Conservation (phyloP, 371 early-diverging fungal species). For the Chytridium lagenaria region DNA sequence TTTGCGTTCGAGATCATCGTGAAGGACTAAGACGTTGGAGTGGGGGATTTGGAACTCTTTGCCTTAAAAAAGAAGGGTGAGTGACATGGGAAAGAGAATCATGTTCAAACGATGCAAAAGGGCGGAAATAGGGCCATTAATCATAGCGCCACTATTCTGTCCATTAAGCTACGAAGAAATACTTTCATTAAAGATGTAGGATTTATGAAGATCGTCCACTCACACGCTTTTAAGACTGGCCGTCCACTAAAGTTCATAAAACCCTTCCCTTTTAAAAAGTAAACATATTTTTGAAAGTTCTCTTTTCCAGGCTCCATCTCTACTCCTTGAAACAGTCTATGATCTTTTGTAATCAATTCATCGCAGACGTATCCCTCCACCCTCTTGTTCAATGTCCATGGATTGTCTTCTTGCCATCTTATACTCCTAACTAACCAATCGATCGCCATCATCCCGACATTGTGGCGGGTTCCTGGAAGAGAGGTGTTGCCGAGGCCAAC, state of each 20-base stretch:
- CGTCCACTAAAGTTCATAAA: conserved; percentile 77
- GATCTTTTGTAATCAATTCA: conserved; percentile 6
- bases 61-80: no score
- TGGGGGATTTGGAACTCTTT: conserved; percentile 23
- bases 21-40: conserved; percentile 66
- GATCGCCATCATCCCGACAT: conserved; percentile 75
- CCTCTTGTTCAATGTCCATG: background rate
- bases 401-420: background rate
- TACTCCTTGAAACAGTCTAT: background rate
- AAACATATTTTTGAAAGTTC: conserved; percentile 14
- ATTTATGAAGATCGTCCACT: conserved; percentile 9
- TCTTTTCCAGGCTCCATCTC: background rate
- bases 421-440: conserved; percentile 59
- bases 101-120: no score
- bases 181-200: background rate
- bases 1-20: conserved; percentile 79
- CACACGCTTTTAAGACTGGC: conserved; percentile 73
- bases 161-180: background rate
- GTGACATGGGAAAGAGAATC: no score
- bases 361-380: background rate
- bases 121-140: conserved; percentile 44
- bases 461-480: conserved; percentile 72
- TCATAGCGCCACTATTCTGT: background rate
- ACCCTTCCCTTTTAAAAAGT: conserved; percentile 66
- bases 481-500: conserved; percentile 77